A percentile compares a stretch with the other conserved stretches of the same genome.
These are phyloP conservation scores for Talaromyces thailandensis DNA, from an alignment of 495 filamentous ascomycete species.

Conservation along the genomic window DNA sequence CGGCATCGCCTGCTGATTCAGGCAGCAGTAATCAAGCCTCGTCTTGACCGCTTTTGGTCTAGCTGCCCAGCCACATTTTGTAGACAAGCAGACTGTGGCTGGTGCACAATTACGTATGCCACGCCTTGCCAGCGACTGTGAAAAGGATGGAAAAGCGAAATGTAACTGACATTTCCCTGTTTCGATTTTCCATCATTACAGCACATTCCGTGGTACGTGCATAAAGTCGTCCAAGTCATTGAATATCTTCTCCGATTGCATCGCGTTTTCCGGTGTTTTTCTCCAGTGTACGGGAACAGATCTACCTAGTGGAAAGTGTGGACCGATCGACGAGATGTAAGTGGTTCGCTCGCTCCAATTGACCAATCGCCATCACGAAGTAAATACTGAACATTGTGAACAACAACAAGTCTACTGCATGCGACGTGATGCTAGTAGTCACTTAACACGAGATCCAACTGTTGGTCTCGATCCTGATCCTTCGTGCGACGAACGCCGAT, in stretches of 20 bases:
- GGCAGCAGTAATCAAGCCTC: not conserved
- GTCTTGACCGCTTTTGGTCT: not conserved
- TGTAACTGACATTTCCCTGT: not conserved
- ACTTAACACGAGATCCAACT: not conserved
- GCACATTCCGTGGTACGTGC: not conserved
- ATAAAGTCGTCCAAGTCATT: not conserved
- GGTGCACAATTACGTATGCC: not conserved
- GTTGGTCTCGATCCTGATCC: not conserved
- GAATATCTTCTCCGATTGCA: not conserved
- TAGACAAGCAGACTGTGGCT: not conserved
- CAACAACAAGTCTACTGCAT: not conserved
- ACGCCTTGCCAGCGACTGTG: not conserved
- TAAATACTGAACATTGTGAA: too few relatives aligned
- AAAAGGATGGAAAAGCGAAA: too few relatives aligned
- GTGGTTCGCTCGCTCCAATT: not conserved
- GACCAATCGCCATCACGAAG: not conserved
- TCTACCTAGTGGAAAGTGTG: not conserved
- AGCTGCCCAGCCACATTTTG: not conserved
- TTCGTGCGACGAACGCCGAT: not conserved
- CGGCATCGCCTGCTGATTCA: not conserved
- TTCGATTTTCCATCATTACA: not conserved
- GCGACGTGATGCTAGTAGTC: not conserved
- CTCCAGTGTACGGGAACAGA: not conserved
- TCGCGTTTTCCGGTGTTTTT: not conserved
- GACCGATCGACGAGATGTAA: not conserved